A percentile compares a stretch with the other conserved stretches of the same genome.
phyloP scores from a whole-genome alignment of 2,329 filamentous ascomycete species.

The Aspergillus ustus region DNA sequence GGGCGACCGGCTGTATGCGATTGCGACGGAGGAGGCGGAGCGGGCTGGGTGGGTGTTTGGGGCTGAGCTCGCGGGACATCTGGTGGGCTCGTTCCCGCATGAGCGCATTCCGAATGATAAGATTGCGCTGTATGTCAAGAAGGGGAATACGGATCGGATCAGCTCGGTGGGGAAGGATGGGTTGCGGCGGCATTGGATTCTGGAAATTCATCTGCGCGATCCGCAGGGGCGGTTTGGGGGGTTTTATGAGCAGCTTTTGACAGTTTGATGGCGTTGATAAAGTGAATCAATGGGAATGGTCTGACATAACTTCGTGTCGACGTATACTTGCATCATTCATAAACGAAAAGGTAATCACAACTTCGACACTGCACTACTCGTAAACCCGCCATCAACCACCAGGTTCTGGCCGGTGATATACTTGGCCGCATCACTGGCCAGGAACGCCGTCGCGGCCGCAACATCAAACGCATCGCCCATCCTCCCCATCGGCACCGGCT shows the following conservation, averaged over 20 bases:
- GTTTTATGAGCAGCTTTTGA: slow-evolving; percentile 49
- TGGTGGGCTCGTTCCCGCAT: slow-evolving; percentile 58
- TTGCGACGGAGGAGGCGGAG: slow-evolving; percentile 45
- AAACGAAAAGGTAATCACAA: neutral
- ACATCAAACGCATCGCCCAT: slow-evolving; percentile 43
- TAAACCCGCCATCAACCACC: slow-evolving; percentile 44
- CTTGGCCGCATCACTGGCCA: slow-evolving; percentile 33
- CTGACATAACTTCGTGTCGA: too few relatives aligned
- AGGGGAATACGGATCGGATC: slow-evolving; percentile 40
- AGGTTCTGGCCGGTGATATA: slow-evolving; percentile 44
- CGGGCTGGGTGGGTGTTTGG: slow-evolving; percentile 52
- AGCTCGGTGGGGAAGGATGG: slow-evolving; percentile 45
- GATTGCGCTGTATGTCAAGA: slow-evolving; percentile 51
- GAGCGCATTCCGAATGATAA: slow-evolving; percentile 57
- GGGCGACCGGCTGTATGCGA: slow-evolving; percentile 53
- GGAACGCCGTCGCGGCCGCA: slow-evolving; percentile 39
- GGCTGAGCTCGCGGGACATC: slow-evolving; percentile 52
- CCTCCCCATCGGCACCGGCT: slow-evolving; percentile 35
- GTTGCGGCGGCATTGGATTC: slow-evolving; percentile 54
- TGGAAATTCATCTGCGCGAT: slow-evolving; percentile 56
- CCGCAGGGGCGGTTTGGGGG: slow-evolving; percentile 43
- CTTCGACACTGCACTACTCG: slow-evolving; percentile 13
- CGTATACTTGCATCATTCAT: neutral
- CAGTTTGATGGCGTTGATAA: slow-evolving; percentile 17
- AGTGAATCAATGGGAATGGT: neutral